phyloP scores from a whole-genome alignment of 257 asterid genomes.

The Scutellaria barbata region DNA sequence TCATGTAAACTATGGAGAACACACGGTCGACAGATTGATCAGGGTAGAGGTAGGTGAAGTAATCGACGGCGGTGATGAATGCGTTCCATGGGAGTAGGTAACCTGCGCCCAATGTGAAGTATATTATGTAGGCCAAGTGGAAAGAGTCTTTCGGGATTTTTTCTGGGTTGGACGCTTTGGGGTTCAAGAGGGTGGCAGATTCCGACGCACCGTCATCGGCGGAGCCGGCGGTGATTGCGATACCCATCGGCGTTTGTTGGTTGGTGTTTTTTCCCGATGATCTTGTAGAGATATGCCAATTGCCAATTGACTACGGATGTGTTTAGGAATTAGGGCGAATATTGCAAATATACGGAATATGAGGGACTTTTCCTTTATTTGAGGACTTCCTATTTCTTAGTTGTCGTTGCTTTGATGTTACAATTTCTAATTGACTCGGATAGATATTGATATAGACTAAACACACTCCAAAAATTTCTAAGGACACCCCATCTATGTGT shows the following conservation, averaged over 20 bases:
- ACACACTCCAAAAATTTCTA: too few relatives aligned
- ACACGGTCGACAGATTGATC: conserved; percentile 78
- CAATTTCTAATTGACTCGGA: neutral
- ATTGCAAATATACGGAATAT: conserved; percentile 10
- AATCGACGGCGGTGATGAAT: conserved; percentile 96
- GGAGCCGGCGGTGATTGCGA: conserved; percentile 32
- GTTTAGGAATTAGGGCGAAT: conserved; percentile 22
- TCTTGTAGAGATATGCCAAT: neutral
- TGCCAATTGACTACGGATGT: neutral
- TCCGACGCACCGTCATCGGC: conserved; percentile 48
- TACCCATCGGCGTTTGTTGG: conserved; percentile 47
- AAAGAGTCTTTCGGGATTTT: conserved; percentile 74
- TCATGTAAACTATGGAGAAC: conserved; percentile 72
- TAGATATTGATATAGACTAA: too few relatives aligned
- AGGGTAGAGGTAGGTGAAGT: conserved; percentile 86
- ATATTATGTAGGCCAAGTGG: conserved; percentile 77
- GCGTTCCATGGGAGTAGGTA: conserved; percentile 97
- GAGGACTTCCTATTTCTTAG: too few relatives aligned
- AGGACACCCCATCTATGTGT: too few relatives aligned
- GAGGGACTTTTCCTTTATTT: neutral
- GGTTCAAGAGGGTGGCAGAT: conserved; percentile 48
- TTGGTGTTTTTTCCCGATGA: conserved; percentile 12
- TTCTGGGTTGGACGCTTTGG: conserved; percentile 33
- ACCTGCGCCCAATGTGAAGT: conserved; percentile 83
- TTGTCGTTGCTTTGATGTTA: too few relatives aligned